Conservation (phyloP, 805 yeast species). For the Cephaloascus albidus region DNA sequence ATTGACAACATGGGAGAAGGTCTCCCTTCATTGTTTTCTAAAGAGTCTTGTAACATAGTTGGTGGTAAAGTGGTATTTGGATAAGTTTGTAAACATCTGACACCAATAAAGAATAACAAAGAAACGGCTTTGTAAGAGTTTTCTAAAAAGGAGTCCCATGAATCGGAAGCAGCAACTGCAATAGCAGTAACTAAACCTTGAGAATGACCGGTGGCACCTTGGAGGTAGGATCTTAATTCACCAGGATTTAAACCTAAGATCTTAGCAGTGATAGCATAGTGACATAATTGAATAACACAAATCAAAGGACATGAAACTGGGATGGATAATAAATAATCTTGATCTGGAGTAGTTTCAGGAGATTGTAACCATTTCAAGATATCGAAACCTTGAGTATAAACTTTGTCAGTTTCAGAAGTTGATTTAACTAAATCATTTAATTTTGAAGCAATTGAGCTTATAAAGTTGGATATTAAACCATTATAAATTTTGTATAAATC, state of each 20-base stretch:
- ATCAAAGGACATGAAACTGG: constrained; percentile 97
- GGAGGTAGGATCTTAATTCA: constrained; percentile 58
- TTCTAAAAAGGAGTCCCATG: constrained; percentile 76
- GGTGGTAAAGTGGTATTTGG: constrained; percentile 96
- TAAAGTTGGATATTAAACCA: constrained; percentile 63
- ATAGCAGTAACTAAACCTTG: constrained; percentile 91
- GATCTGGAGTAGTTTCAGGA: constrained; percentile 83
- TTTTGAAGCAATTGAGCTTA: constrained; percentile 58
- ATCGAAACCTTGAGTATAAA: constrained; percentile 90
- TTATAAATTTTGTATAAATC: constrained; percentile 73
- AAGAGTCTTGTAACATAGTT: constrained; percentile 81
- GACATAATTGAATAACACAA: constrained; percentile 91
- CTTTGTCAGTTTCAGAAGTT: constrained; percentile 72
- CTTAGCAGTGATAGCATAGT: constrained; percentile 81
- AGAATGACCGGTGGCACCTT: constrained; percentile 83
- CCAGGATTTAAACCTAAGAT: constrained; percentile 86
- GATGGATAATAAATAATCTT: constrained; percentile 78
- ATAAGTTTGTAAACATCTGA: constrained; percentile 80
- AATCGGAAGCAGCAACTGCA: constrained; percentile 71
- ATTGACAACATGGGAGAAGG: constrained; percentile 98
- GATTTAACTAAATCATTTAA: constrained; percentile 60
- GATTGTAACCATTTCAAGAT: constrained; percentile 78
- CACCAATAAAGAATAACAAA: constrained; percentile 85
- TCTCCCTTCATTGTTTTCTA: constrained; percentile 89
- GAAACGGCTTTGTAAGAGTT: constrained; percentile 73